phyloP scores from a whole-genome alignment of 768 basidiomycete species.

The Russula brevipes region DNA sequence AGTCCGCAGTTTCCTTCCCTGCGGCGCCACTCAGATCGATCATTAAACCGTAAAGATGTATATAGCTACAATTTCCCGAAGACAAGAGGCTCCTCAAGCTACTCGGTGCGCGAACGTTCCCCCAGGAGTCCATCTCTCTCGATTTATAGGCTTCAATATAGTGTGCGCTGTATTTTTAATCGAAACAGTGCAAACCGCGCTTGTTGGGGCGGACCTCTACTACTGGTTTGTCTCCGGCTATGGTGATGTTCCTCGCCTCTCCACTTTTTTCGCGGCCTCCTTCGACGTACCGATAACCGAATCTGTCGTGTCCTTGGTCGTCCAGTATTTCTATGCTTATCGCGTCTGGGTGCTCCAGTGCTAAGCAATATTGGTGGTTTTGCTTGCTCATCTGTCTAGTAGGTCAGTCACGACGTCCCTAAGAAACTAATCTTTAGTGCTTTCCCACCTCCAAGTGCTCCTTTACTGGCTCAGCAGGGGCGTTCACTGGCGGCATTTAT shows the following conservation, averaged over 20 bases:
- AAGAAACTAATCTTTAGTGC: background rate
- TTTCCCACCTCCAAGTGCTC: background rate
- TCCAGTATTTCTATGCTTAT: conserved; percentile 8
- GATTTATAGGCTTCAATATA: conserved; percentile 5
- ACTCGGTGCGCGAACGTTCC: background rate
- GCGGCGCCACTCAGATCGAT: background rate
- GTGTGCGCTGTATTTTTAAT: conserved; percentile 28
- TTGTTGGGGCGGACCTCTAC: conserved; percentile 29
- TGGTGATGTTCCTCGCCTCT: conserved; percentile 28
- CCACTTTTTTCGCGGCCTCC: conserved; percentile 21
- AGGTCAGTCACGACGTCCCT: background rate
- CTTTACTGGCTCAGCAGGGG: background rate
- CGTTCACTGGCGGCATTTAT: background rate
- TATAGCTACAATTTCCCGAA: conserved; percentile 10
- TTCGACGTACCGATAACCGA: conserved; percentile 15
- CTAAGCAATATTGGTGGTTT: background rate
- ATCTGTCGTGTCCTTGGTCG: background rate
- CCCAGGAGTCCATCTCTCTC: too few species aligned
- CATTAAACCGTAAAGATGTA: conserved; percentile 7
- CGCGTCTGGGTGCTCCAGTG: conserved; percentile 3
- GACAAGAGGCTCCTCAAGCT: conserved; percentile 2
- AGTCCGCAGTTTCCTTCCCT: background rate
- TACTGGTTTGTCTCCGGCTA: conserved; percentile 31
- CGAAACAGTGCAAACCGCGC: conserved; percentile 28
- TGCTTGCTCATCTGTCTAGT: conserved; percentile 5